phyloP scores from a whole-genome alignment of 257 asterid genomes.

The Avicennia marina region DNA sequence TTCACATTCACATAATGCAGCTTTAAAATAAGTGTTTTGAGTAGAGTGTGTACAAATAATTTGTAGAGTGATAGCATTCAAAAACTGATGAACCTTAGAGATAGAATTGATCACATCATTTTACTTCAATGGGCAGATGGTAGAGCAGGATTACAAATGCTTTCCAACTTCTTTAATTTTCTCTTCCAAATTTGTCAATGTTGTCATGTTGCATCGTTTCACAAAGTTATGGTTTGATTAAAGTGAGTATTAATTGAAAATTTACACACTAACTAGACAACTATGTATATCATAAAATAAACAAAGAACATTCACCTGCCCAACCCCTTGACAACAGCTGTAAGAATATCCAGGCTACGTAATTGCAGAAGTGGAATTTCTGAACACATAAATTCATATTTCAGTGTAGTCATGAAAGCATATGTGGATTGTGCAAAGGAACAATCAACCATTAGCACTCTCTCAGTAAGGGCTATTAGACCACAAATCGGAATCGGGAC shows the following conservation, averaged over 20 bases:
- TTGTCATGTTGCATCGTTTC: not conserved
- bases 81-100: no score
- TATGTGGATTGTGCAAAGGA: slow-evolving; percentile 38
- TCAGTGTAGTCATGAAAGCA: slow-evolving; percentile 49
- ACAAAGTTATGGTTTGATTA: slow-evolving; percentile 1
- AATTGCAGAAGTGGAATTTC: slow-evolving; percentile 71
- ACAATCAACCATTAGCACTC: slow-evolving; percentile 85
- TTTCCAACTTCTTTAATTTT: not conserved
- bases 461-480: slow-evolving; percentile 52
- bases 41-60: not conserved
- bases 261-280: not conserved
- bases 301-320: slow-evolving; percentile 43
- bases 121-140: not conserved
- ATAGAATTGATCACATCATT: not conserved
- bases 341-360: slow-evolving; percentile 65
- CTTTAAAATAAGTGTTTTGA: not conserved
- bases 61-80: not conserved
- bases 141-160: not conserved
- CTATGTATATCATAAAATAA: not conserved
- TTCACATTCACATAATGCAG: not conserved
- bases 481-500: slow-evolving; percentile 67
- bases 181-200: not conserved
- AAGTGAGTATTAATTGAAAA: not conserved
- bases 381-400: slow-evolving; percentile 64
- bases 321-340: slow-evolving; percentile 58